Evolutionary conservation across 2,329 filamentous ascomycete genomes (phyloP), one percentile per base, ranked within the genome.

Genomic region (Fusarium cicatricum): DNA sequence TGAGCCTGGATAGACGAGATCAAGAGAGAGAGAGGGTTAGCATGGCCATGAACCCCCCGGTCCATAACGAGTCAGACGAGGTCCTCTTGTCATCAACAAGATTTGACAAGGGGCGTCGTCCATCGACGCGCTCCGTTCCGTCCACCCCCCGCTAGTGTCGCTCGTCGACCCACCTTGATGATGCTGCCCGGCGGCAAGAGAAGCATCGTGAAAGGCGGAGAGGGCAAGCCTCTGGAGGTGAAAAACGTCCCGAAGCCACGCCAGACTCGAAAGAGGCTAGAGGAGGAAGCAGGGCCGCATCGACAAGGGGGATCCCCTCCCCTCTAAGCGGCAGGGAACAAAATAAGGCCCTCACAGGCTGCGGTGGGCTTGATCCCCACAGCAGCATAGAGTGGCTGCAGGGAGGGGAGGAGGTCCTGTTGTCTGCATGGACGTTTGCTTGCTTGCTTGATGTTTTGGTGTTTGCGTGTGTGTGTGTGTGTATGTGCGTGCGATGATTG

Each of bases 121-220:
- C 45, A 48, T 48, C 45, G 52, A 54, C 55, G 55, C 52, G 52
- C 55, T 58, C 55, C 55, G 55, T 56, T 47, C 53, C 47, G 54
- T 52, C 56, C 41, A 58, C 46, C 44, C 42, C 60, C 63, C 53
- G 51, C 52, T 51, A 62, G 64, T 55, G 42, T 58, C 62, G 62
- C 55, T 55, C 55, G 50, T 16, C 48, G 59, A 64, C 60, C 62
- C 60, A 50, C 60, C 59, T 62, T 57, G 41, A 42, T 54, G 46
- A 58, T 62, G 47, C 52, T 57, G 64, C 60, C 66, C 69, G 72
- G 75, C 75, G 75, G 74, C 69, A 75, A 77, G 62, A 72, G 68
- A 61, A 65, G 68, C 69, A 56, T 68, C 68, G 65, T 76, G 73
- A 77, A 76, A 77, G 74, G 75, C 70, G 67, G 62, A 67, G 59